Conservation (phyloP, 2,329 filamentous ascomycete genomes). For the Davidsoniella neocaledoniae region DNA sequence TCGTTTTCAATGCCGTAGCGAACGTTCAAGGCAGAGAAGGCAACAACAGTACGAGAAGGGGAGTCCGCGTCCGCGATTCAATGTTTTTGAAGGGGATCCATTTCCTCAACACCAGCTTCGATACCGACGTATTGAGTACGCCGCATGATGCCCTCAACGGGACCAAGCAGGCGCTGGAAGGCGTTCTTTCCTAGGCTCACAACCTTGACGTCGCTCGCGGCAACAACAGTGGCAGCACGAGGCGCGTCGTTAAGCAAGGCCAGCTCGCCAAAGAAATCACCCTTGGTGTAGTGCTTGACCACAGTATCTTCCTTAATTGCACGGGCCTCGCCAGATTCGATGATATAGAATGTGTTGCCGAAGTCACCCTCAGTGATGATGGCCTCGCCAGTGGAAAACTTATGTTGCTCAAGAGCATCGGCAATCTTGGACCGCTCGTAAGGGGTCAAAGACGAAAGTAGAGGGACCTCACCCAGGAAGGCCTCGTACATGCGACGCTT, state of each 20-base stretch:
- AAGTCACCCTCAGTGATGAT: conserved; percentile 89
- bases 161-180: conserved; percentile 82
- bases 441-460: conserved; percentile 65
- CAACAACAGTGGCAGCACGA: conserved; percentile 74
- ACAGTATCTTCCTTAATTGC: conserved; percentile 64
- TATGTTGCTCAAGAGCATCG: conserved; percentile 82
- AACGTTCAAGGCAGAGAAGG: background rate
- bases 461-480: conserved; percentile 84
- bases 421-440: conserved; percentile 97
- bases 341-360: conserved; percentile 78
- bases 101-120: conserved; percentile 45
- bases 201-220: conserved; percentile 77
- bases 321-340: conserved; percentile 75
- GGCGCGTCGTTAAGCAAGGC: conserved; percentile 87
- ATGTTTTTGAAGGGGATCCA: conserved; percentile 43
- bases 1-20: background rate
- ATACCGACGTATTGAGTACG: conserved; percentile 49
- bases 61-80: conserved; percentile 10
- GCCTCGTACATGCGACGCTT: conserved; percentile 92
- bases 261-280: conserved; percentile 94
- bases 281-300: conserved; percentile 72
- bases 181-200: conserved; percentile 84
- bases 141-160: conserved; percentile 88
- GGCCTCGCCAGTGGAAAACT: conserved; percentile 58
- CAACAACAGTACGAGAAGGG: conserved; percentile 2